Conservation (phyloP, 2,329 filamentous ascomycete species). For the Remersonia thermophila region DNA sequence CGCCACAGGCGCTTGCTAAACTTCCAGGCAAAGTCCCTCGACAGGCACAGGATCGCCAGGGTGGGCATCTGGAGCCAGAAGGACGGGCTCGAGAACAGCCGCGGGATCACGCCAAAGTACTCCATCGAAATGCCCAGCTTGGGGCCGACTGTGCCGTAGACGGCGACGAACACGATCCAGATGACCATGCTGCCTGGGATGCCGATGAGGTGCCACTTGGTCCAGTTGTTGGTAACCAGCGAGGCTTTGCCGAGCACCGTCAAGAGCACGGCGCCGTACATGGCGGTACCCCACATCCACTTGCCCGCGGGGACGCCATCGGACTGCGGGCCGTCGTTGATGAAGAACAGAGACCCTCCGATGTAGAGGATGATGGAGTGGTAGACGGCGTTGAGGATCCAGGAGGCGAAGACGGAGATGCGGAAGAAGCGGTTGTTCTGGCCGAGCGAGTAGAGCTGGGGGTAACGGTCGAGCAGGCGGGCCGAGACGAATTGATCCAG, state of each 20-base stretch:
- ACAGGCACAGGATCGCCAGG: conserved; percentile 67
- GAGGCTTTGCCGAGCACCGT: conserved; percentile 93
- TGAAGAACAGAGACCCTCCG: conserved; percentile 68
- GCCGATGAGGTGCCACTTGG: conserved; percentile 90
- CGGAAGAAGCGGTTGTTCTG: conserved; percentile 92
- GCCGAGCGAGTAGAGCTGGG: conserved; percentile 85
- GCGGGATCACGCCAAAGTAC: conserved; percentile 72
- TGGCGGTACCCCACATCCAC: conserved; percentile 94
- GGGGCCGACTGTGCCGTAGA: conserved; percentile 77
- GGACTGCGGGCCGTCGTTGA: conserved; percentile 61
- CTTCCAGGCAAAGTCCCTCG: conserved; percentile 92
- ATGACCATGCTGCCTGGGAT: conserved; percentile 88
- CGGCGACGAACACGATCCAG: conserved; percentile 82
- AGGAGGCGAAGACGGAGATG: conserved; percentile 81
- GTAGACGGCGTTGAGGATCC: conserved; percentile 91
- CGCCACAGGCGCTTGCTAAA: conserved; percentile 96
- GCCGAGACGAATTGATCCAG: conserved; percentile 97
- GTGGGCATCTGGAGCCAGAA: conserved; percentile 88
- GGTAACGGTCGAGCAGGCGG: conserved; percentile 83
- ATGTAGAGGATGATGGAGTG: conserved; percentile 92
- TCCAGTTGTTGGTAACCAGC: conserved; percentile 95
- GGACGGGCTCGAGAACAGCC: conserved; percentile 65
- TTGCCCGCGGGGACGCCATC: conserved; percentile 80
- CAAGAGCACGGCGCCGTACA: conserved; percentile 86
- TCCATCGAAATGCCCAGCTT: conserved; percentile 70